Percentiles rank a stretch among this genome's conserved stretches.
Evolutionary conservation across 2,329 filamentous ascomycete genomes (phyloP).

Genomic region (Zymoseptoria crescenta): DNA sequence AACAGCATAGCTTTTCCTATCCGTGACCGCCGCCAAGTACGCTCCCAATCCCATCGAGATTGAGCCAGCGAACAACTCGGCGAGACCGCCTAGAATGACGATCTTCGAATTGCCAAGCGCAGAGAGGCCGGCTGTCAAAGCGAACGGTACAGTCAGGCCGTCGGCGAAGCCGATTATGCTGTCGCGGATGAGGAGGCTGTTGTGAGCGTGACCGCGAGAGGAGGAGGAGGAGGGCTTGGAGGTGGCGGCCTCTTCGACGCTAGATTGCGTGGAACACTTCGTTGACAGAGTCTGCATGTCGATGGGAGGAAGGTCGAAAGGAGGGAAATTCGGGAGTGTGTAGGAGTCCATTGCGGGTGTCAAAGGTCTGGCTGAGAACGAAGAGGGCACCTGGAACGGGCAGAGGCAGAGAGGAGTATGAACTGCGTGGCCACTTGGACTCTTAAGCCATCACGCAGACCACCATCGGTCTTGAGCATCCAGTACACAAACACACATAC

Average conservation of each 20-base stretch:
- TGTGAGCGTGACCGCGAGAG: conserved; percentile 5
- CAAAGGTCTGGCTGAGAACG: too few relatives aligned
- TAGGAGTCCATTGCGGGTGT: neutral
- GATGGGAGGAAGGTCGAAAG: neutral
- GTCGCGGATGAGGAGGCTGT: conserved; percentile 49
- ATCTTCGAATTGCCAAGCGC: conserved; percentile 32
- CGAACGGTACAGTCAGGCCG: conserved; percentile 72
- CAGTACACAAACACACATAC: neutral
- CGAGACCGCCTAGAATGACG: conserved; percentile 55
- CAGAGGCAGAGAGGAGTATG: too few relatives aligned
- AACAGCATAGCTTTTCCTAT: conserved; percentile 44
- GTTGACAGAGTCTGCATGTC: neutral
- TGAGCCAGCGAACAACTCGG: conserved; percentile 66
- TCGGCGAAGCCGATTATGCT: conserved; percentile 71
- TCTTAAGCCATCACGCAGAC: neutral
- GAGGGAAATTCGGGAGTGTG: neutral
- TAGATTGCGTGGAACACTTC: neutral
- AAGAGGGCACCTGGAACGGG: too few relatives aligned
- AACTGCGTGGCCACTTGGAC: too few relatives aligned
- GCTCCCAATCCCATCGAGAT: conserved; percentile 73
- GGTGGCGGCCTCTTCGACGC: neutral
- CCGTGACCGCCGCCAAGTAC: conserved; percentile 59
- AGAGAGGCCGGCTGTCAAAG: conserved; percentile 65
- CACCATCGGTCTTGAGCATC: neutral
- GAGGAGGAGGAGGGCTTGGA: neutral